These are phyloP conservation scores for Lachancea fermentati DNA, from an alignment of 805 yeast species.

Conservation along the genomic window DNA sequence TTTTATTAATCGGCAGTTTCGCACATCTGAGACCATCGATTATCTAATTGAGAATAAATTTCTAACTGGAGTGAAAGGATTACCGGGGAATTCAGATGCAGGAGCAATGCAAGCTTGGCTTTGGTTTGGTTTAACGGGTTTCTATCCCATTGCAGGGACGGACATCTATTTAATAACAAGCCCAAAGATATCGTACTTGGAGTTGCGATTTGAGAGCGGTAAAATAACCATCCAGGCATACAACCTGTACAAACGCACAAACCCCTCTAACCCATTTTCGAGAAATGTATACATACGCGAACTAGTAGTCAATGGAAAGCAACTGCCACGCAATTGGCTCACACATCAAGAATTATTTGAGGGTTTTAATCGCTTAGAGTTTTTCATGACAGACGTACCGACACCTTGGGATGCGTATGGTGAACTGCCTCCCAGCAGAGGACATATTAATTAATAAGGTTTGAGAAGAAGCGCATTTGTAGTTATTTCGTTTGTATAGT, in stretches of 20 bases:
- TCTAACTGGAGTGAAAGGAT: conserved; percentile 24
- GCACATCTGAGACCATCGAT: conserved; percentile 30
- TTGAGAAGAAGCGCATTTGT: no score
- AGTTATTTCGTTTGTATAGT: no score
- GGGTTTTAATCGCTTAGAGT: conserved; percentile 26
- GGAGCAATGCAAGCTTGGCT: conserved; percentile 38
- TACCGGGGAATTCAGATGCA: conserved; percentile 37
- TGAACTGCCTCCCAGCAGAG: conserved; percentile 28
- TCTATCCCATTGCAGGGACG: conserved; percentile 36
- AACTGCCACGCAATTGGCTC: conserved; percentile 30
- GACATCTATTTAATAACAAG: conserved; percentile 31
- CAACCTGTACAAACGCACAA: conserved; percentile 15
- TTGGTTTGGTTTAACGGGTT: conserved; percentile 32
- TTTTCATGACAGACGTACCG: conserved; percentile 15
- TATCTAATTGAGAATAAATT: conserved; percentile 29
- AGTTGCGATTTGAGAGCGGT: conserved; percentile 23
- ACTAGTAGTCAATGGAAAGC: conserved; percentile 30
- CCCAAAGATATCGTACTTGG: conserved; percentile 28
- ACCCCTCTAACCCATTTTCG: not conserved
- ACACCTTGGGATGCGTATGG: conserved; percentile 26
- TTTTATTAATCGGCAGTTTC: conserved; percentile 27
- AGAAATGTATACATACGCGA: conserved; percentile 28
- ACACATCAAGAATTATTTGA: conserved; percentile 29
- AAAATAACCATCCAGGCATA: conserved; percentile 24
- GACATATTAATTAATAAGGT: no score